Conservation (phyloP, 805 yeast genomes). For the Wickerhamiella brachini region DNA sequence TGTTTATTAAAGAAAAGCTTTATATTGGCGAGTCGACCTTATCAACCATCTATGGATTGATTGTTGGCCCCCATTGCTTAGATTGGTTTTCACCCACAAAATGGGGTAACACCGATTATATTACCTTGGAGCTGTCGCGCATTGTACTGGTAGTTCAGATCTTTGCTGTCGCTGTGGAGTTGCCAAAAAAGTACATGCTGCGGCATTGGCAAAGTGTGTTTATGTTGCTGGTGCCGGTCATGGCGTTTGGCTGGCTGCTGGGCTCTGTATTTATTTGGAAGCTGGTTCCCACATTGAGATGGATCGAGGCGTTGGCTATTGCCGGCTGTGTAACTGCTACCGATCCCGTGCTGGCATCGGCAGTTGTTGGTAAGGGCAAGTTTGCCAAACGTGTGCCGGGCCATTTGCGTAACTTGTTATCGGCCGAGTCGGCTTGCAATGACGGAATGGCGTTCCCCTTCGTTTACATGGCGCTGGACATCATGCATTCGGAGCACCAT, state of each 20-base stretch:
- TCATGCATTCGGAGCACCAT: constrained; percentile 52
- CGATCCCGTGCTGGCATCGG: constrained; percentile 89
- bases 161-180: constrained; percentile 87
- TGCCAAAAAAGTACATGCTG: constrained; percentile 79
- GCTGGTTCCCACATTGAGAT: constrained; percentile 57
- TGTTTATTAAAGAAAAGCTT: constrained; percentile 67
- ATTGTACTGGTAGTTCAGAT: constrained; percentile 76
- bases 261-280: constrained; percentile 71
- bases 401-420: constrained; percentile 68
- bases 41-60: constrained; percentile 72
- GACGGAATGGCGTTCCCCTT: constrained; percentile 97
- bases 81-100: constrained; percentile 68
- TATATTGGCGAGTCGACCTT: constrained; percentile 88
- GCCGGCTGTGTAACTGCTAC: constrained; percentile 91
- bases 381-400: constrained; percentile 87
- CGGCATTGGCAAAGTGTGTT: constrained; percentile 70
- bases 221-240: constrained; percentile 65
- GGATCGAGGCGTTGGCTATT: constrained; percentile 57
- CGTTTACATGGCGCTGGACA: constrained; percentile 50
- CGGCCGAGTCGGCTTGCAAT: constrained; percentile 83
- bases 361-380: constrained; percentile 88
- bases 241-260: constrained; percentile 82
- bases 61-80: constrained; percentile 77
- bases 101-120: constrained; percentile 77
- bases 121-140: constrained; percentile 73